Conservation (phyloP, 257 asterid genomes). For the Voacanga thouarsii region DNA sequence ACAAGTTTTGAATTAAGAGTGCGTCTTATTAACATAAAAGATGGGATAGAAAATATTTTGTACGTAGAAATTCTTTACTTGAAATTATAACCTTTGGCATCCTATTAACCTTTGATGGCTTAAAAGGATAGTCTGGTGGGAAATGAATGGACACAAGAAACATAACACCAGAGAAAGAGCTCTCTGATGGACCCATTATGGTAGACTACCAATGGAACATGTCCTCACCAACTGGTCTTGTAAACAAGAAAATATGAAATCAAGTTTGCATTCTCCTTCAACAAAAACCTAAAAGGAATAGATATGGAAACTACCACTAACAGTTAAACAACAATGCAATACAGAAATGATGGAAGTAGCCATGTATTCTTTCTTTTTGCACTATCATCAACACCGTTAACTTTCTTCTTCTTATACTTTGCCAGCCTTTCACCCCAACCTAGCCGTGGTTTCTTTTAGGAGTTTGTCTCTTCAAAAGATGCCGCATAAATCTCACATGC, state of each 20-base stretch:
- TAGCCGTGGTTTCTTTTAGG: slow-evolving; percentile 92
- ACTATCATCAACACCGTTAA: slow-evolving; percentile 66
- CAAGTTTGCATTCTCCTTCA: background rate
- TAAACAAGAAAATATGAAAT: background rate
- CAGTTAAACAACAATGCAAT: background rate
- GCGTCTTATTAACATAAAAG: too few species aligned
- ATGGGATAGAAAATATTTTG: too few species aligned
- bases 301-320: background rate
- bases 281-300: background rate
- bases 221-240: slow-evolving; percentile 78
- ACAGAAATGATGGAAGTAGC: background rate
- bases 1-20: too few species aligned
- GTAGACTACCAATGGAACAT: slow-evolving; percentile 86
- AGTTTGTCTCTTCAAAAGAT: slow-evolving; percentile 49
- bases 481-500: slow-evolving; percentile 28
- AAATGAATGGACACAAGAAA: slow-evolving; percentile 63
- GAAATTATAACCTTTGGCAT: too few species aligned
- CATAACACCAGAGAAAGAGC: slow-evolving; percentile 78
- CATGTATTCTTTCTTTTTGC: slow-evolving; percentile 16
- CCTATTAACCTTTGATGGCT: slow-evolving; percentile 73
- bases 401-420: slow-evolving; percentile 89
- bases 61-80: too few species aligned
- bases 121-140: slow-evolving; percentile 83
- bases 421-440: slow-evolving; percentile 99
- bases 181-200: slow-evolving; percentile 74